Evolutionary conservation across 192 early-diverging fungal genomes (phyloP), one percentile per base, ranked within the genome.

Genomic region (Coemansia sp.): DNA sequence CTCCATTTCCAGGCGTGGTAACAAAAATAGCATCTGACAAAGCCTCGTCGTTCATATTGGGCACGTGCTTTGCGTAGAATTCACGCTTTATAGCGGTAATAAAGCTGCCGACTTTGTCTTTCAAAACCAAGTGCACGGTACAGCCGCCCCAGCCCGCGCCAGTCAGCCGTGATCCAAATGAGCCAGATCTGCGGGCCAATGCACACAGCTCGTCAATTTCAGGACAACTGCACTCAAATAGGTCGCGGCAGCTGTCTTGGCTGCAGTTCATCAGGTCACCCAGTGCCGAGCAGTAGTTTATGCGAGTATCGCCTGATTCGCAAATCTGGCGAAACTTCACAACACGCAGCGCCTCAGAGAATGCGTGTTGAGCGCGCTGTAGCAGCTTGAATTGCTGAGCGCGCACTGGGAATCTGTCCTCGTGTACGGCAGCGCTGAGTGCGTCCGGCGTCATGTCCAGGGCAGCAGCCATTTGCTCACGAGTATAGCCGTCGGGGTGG

Each of bases 111-210:
- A 92, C 86, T 10, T 81, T 74, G 43, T 85, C 80, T 59, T 84
- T 61, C 7, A 19, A 39, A 91, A 93, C 87, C 38, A 96, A 75
- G 48, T 87, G 87, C 19, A 96, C 94, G 0, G 92, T 89, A 72
- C 92, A 92, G 8, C 93, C 92, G 49, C 92, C 92, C 93, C 93
- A 96, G 11, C 96, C 96, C 41, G 96, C 96, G 12, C 96, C 94
- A 3, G 94, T 96, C 48, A 97, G 82, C 25, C 95, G 79, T 26
- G 92, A 90, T 22, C 95, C 95, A 59, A 85, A 77, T 8, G 93
- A 87, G 6, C 94, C 94, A 12, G 86, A 69, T 9, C 64, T 63
- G 37, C 84, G 83, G 29, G 87, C 88, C 66, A 93, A 68, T 1
- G 47, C 41, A 19, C 87, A 87, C 11, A 98, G 59, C 45, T 91